These are phyloP conservation scores for Gossypium herbaceum DNA, from an alignment of 345 rosid species.

Conservation along the genomic window DNA sequence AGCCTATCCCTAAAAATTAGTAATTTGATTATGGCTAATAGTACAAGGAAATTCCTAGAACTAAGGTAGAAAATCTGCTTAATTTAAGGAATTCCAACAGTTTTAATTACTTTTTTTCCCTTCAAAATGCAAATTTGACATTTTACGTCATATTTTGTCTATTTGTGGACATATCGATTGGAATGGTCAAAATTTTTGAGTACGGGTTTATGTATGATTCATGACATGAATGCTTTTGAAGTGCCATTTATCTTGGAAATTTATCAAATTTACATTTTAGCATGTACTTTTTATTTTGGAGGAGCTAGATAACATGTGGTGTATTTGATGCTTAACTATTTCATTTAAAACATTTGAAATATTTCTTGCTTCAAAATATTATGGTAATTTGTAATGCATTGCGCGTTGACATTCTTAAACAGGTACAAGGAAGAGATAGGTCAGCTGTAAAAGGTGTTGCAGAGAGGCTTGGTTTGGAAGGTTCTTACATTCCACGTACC, in stretches of 20 bases:
- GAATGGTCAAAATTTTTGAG: neutral
- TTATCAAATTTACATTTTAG: neutral
- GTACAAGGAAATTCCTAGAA: no score
- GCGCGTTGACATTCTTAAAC: slow-evolving; percentile 20
- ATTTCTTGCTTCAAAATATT: neutral
- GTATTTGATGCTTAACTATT: slow-evolving; percentile 1
- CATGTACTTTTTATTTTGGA: neutral
- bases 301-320: neutral
- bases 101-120: neutral
- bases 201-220: neutral
- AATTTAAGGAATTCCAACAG: no score
- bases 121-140: neutral
- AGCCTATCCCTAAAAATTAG: no score
- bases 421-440: slow-evolving; percentile 99
- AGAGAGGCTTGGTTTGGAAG: slow-evolving; percentile 75
- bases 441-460: slow-evolving; percentile 54
- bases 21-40: no score
- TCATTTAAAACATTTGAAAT: neutral
- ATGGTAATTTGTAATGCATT: neutral
- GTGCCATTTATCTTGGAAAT: neutral
- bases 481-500: slow-evolving; percentile 74
- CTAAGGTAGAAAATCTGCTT: no score
- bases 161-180: neutral
- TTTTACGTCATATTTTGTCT: neutral
- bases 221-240: neutral